Base-by-base conservation (phyloP, 129 eudicot species). In the Erigeron canadensis region DNA sequence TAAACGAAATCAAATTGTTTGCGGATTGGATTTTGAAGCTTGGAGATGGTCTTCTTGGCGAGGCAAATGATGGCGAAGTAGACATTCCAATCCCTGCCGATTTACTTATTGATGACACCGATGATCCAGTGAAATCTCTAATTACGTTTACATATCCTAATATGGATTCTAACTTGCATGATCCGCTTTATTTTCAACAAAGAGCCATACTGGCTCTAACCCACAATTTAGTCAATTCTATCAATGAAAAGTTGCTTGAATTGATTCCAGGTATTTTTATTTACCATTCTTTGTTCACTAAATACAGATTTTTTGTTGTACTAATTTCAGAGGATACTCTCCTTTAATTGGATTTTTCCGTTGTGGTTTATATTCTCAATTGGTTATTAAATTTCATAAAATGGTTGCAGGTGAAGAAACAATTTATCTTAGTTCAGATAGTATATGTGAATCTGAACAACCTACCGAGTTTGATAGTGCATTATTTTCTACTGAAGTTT, bases 161-260 rank as follows among this genome's bases (percentile, higher is more conserved):
- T 34, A 4, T 76, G 8, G 17, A 43, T 4, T 4, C 58, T 9
- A 28, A 57, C n/a, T 7, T 57, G 4, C 7, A 10, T 8, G 45
- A 59, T 8, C 10, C 60, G 1, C 17, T 10, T 1, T 71, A 46
- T 16, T 72, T 79, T 10, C 74, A 72, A 64, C 69, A 72, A 15
- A 50, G 68, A 53, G 71, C 82, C 4, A 78, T 78, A 2, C 60
- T 78, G 2, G 73, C 59, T 37, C 82, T 50, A 0, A 78, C 67
- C 5, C 65, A 47, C 64, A 50, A 78, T 0, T 40, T 63, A 0
- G 82, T 78, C 8, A 65, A 70, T 7, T 11, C 2, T 4, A 62
- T 77, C 2, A 77, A 70, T 51, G 81, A 77, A 0, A 22, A 70
- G 12, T 6, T 77, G 55, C 28, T 70, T 0, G 46, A 23, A n/a